Evolutionary conservation across 2,329 filamentous ascomycete species (phyloP).

Genomic region (Ophiostoma novo-ulmi): DNA sequence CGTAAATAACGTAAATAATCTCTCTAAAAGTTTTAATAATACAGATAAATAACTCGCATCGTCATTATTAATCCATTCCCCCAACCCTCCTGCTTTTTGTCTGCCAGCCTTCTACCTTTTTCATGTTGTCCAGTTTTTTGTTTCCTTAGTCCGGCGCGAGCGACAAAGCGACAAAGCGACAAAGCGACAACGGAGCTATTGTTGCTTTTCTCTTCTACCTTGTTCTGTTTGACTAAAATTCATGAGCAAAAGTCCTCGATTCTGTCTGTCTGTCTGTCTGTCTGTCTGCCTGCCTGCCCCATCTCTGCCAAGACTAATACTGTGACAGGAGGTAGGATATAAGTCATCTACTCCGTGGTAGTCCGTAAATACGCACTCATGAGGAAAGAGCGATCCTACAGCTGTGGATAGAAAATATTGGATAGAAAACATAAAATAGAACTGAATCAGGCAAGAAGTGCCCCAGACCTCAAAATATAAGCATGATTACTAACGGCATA

Average conservation of each 20-base stretch:
- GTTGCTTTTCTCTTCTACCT: not conserved
- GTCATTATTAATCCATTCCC: not conserved
- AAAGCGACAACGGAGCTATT: constrained; percentile 2
- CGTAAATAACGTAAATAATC: too few species aligned
- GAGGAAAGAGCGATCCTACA: not conserved
- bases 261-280: not conserved
- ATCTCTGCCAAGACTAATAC: not conserved
- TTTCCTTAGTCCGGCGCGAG: constrained; percentile 10
- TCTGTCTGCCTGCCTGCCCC: not conserved
- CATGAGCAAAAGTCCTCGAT: too few species aligned
- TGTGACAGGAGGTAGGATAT: not conserved
- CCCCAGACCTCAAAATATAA: not conserved
- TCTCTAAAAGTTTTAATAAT: not conserved
- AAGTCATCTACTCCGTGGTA: not conserved
- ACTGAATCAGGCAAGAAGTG: not conserved
- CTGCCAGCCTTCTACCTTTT: not conserved
- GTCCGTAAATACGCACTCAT: not conserved
- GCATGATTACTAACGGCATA: constrained; percentile 13
- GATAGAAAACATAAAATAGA: not conserved
- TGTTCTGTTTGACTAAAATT: not conserved
- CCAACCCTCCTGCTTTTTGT: not conserved
- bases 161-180: constrained; percentile 6
- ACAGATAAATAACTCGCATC: not conserved
- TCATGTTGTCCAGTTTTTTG: constrained; percentile 7
- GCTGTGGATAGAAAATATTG: not conserved